Conservation (phyloP, 352 stramenopile species). For the Phytophthora syringae region DNA sequence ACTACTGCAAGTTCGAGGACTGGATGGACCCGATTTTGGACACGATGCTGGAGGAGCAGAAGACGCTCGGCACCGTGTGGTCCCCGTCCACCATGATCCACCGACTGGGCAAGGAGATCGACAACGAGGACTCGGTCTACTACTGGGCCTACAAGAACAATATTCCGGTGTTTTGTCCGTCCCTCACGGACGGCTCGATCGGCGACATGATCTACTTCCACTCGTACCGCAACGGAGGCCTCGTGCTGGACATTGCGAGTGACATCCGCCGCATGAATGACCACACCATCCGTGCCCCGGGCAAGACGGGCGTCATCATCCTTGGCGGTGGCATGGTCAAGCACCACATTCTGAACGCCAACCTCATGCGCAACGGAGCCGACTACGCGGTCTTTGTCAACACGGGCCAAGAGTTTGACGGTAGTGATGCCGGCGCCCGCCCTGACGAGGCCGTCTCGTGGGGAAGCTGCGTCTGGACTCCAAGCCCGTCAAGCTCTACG, state of each 20-base stretch:
- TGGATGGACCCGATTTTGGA: constrained; percentile 97
- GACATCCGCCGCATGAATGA: constrained; percentile 99
- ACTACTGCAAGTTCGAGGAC: constrained; percentile 99
- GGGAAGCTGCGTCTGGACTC: constrained; percentile 96
- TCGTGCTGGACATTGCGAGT: constrained; percentile 97
- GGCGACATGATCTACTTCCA: constrained; percentile 99
- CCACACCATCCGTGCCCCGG: constrained; percentile 94
- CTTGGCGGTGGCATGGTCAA: constrained; percentile 98
- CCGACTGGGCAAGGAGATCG: constrained; percentile 96
- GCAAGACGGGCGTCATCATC: constrained; percentile 97
- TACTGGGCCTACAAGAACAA: constrained; percentile 99
- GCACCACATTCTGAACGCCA: constrained; percentile 99
- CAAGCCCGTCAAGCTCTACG: constrained; percentile 97
- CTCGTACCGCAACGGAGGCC: constrained; percentile 98
- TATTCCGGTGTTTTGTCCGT: constrained; percentile 99
- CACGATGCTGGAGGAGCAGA: constrained; percentile 98
- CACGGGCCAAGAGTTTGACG: constrained; percentile 98
- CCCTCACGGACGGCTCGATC: constrained; percentile 99
- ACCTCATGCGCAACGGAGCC: constrained; percentile 99
- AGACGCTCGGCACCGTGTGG: constrained; percentile 91
- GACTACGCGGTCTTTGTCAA: constrained; percentile 99
- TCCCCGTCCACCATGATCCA: constrained; percentile 98
- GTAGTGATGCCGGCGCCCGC: constrained; percentile 97
- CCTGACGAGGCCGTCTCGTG: constrained; percentile 99
- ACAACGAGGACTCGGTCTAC: constrained; percentile 98